Evolutionary conservation across 2,329 filamentous ascomycete species (phyloP).

Genomic region (Penicillium concentricum): DNA sequence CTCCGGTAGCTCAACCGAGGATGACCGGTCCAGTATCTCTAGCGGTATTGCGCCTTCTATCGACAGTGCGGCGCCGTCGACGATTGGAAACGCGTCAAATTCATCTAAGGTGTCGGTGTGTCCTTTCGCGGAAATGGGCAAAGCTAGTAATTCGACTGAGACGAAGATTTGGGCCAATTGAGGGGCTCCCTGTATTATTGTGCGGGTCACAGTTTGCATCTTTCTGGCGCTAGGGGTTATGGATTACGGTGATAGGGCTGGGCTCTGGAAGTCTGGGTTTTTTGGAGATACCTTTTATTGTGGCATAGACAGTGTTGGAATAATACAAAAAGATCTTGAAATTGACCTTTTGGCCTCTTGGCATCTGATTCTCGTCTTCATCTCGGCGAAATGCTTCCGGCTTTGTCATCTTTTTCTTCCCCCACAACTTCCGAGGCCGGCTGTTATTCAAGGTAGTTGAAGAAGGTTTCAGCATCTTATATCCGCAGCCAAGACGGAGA

Average conservation of each 20-base stretch:
- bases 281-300: not conserved
- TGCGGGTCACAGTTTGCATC: slow-evolving; percentile 8
- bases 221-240: slow-evolving; percentile 11
- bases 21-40: slow-evolving; percentile 30
- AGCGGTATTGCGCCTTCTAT: slow-evolving; percentile 23
- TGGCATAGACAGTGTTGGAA: not conserved
- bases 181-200: not conserved
- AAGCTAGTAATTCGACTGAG: slow-evolving; percentile 19
- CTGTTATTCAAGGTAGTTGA: slow-evolving; percentile 11
- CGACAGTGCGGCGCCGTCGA: slow-evolving; percentile 13
- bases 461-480: not conserved
- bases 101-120: slow-evolving; percentile 20
- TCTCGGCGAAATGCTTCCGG: not conserved
- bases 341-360: no score
- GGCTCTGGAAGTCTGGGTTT: not conserved
- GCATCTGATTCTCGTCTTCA: not conserved
- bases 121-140: slow-evolving; percentile 32
- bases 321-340: not conserved
- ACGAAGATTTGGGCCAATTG: slow-evolving; percentile 34
- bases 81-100: not conserved
- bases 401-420: slow-evolving; percentile 4
- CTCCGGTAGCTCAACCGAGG: slow-evolving; percentile 30
- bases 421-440: slow-evolving; percentile 11
- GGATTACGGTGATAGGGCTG: not conserved
- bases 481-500: slow-evolving; percentile 8